Base-by-base conservation (phyloP, 1,139 yeast genomes). In the Zygosaccharomyces pseudobailii region DNA sequence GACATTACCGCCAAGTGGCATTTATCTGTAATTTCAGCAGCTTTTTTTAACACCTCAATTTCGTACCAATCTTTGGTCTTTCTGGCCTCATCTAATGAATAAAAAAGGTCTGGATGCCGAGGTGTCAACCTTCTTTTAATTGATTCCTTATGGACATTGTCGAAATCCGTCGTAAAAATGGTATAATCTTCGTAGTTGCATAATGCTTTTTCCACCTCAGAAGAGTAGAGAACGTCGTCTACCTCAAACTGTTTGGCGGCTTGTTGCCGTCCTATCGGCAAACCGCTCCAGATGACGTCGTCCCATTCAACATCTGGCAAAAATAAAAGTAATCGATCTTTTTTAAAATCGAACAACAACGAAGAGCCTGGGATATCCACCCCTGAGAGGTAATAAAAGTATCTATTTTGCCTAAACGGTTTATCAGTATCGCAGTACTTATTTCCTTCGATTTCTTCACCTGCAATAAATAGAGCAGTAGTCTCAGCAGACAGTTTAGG, bases 281-380 rank as follows among this genome's bases (percentile, higher is more conserved):
- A 65, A 0, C 98, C 98, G 48, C 94, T 83, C 97, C 98, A 92
- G 90, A 92, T 86, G 42, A 92, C 87, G 63, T 87, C 96, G 40
- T 92, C 97, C 44, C 78, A 70, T 63, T 89, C 96, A 42, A 90
- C 74, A 49, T 85, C 78, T 3, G 97, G 97, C 45, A 92, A 72
- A 62, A 85, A 90, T 40, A 90, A 71, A 0, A 82, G 79, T 55
- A 88, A 73, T 47, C 77, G 72, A 46, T 84, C 88, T 19, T 67
- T 56, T 3, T 59, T 59, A 24, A 82, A 65, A 40, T 80, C 71
- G 61, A 79, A 92, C 24, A 85, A 68, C 1, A 88, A 77, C 55
- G 80, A 86, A 33, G 85, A 75, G 1, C 92, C 94, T 0, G 95
- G 89, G 41, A 87, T 75, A 54, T 85, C 81, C 47, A 85, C 84